Percentiles rank a stretch among this genome's conserved stretches.
Evolutionary conservation across 2,329 filamentous ascomycete genomes (phyloP).

Genomic region (Rutstroemia sp.): DNA sequence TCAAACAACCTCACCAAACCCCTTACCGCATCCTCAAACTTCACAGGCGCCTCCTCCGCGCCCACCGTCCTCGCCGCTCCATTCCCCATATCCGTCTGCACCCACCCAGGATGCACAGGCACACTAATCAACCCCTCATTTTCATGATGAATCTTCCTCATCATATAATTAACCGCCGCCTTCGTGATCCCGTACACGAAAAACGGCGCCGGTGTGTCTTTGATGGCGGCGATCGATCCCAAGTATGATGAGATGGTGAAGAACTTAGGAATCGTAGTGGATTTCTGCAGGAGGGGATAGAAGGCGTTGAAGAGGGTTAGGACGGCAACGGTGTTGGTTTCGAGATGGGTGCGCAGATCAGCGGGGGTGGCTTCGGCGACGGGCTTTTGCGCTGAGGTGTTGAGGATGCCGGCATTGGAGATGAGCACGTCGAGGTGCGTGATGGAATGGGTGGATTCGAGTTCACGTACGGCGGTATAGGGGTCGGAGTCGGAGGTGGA

Average conservation of each 20-base stretch:
- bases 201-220: conserved; percentile 9
- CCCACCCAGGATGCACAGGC: conserved; percentile 30
- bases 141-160: conserved; percentile 29
- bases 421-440: conserved; percentile 31
- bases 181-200: conserved; percentile 38
- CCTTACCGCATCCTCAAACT: conserved; percentile 15
- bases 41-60: conserved; percentile 15
- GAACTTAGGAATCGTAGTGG: conserved; percentile 29
- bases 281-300: conserved; percentile 32
- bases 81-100: conserved; percentile 25
- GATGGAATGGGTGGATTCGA: conserved; percentile 13
- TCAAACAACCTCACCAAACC: conserved; percentile 15
- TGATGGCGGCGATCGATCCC: conserved; percentile 13
- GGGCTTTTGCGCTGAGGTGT: conserved; percentile 19
- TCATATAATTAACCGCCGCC: conserved; percentile 27
- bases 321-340: conserved; percentile 37
- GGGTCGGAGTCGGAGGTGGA: conserved; percentile 31
- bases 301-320: conserved; percentile 38
- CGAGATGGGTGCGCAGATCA: conserved; percentile 33
- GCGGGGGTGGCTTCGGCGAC: conserved; percentile 30
- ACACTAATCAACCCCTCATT: conserved; percentile 28
- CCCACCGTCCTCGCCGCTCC: conserved; percentile 12
- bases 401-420: conserved; percentile 40
- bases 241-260: conserved; percentile 30
- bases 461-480: conserved; percentile 28